Evolutionary conservation across 2,329 filamentous ascomycete genomes (phyloP).

Genomic region (Sporothrix variecibatus): DNA sequence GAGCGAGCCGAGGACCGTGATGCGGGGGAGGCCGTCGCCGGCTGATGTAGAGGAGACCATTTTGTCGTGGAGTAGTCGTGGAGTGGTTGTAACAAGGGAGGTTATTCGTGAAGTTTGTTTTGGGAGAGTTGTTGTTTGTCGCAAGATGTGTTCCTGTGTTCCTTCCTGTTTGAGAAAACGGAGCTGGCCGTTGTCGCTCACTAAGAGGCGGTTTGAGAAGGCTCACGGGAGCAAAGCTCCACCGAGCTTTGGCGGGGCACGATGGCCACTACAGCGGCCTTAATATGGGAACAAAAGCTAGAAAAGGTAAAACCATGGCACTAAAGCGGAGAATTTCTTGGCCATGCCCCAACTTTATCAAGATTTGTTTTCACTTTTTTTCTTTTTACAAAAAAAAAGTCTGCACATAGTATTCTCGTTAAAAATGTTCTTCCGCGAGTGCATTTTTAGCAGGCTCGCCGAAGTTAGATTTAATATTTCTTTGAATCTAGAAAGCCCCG

Average conservation of each 20-base stretch:
- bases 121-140: background rate
- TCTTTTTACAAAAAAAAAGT: background rate
- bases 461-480: background rate
- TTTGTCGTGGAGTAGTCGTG: background rate
- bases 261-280: background rate
- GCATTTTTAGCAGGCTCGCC: background rate
- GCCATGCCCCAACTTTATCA: background rate
- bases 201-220: background rate
- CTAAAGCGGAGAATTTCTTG: conserved; percentile 6
- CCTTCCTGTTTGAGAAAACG: background rate
- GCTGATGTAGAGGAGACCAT: background rate
- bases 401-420: background rate
- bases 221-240: background rate
- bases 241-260: conserved; percentile 1
- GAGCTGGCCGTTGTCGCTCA: background rate
- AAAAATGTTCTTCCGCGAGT: background rate
- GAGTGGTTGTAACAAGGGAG: too few species aligned
- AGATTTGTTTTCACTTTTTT: background rate
- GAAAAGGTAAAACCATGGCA: background rate
- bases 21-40: conserved; percentile 46
- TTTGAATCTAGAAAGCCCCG: background rate
- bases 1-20: conserved; percentile 87
- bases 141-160: background rate
- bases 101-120: background rate
- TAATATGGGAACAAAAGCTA: background rate